Evolutionary conservation across 257 asterid genomes (phyloP).

Genomic region (Ajuga chamaepitys): DNA sequence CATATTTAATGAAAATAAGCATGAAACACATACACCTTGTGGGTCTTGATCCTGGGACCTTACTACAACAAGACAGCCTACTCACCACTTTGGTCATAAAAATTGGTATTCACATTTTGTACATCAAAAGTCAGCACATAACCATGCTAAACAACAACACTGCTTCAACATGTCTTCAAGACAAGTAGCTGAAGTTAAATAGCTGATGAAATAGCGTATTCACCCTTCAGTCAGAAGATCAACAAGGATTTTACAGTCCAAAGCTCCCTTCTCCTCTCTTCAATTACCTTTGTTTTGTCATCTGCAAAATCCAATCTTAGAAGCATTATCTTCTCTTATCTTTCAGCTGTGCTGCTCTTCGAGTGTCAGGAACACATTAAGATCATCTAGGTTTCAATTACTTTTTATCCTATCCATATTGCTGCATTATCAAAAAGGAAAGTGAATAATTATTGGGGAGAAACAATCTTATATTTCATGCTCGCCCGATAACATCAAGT

Average conservation of each 20-base stretch:
- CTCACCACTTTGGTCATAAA: too few relatives aligned
- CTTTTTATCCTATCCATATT: background rate
- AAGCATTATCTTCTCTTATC: background rate
- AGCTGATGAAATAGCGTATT: background rate
- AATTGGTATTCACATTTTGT: too few relatives aligned
- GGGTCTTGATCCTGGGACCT: too few relatives aligned
- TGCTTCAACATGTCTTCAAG: background rate
- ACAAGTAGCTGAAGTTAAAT: background rate
- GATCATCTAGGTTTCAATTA: background rate
- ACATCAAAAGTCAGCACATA: background rate
- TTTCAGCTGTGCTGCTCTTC: background rate
- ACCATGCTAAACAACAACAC: background rate
- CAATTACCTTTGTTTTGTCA: background rate
- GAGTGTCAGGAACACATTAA: background rate
- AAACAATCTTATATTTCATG: background rate
- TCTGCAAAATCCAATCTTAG: background rate
- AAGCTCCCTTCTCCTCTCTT: background rate
- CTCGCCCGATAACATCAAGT: background rate
- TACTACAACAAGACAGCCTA: too few relatives aligned
- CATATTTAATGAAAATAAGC: too few relatives aligned
- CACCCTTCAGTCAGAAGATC: background rate
- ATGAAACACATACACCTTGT: too few relatives aligned
- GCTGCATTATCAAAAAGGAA: background rate
- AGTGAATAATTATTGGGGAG: background rate
- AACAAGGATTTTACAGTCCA: background rate